phyloP scores from a whole-genome alignment of 345 rosid genomes.

The Dimocarpus longan region DNA sequence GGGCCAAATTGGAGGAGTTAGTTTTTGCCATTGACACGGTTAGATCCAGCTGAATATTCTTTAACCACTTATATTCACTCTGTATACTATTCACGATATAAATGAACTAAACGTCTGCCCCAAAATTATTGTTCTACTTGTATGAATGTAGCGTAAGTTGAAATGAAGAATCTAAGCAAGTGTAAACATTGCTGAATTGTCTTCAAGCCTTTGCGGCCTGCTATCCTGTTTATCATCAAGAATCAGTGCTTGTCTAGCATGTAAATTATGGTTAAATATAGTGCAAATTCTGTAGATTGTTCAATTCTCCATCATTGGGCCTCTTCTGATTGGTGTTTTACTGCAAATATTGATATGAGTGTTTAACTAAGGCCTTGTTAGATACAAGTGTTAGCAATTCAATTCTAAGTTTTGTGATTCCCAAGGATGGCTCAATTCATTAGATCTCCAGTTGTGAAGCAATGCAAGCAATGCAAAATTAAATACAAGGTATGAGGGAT shows the following conservation, averaged over 20 bases:
- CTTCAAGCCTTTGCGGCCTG: not conserved
- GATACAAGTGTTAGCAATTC: too few species aligned
- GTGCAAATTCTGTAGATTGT: too few species aligned
- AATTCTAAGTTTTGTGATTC: too few species aligned
- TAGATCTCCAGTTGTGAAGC: too few species aligned
- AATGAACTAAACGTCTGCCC: not conserved
- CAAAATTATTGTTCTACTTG: slow-evolving; percentile 18
- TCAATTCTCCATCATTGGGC: too few species aligned
- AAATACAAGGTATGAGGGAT: too few species aligned
- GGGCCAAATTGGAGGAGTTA: slow-evolving; percentile 83
- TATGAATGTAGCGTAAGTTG: slow-evolving; percentile 1
- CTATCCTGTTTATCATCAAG: not conserved
- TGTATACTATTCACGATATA: slow-evolving; percentile 20
- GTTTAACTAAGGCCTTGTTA: too few species aligned
- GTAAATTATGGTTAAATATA: not conserved
- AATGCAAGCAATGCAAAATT: too few species aligned
- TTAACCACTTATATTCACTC: slow-evolving; percentile 6
- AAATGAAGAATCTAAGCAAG: not conserved
- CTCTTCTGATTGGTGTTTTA: too few species aligned
- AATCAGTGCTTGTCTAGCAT: not conserved
- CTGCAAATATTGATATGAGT: too few species aligned
- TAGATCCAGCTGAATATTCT: slow-evolving; percentile 56
- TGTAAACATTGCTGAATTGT: not conserved
- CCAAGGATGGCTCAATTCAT: too few species aligned
- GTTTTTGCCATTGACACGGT: slow-evolving; percentile 66